phyloP scores from a whole-genome alignment of 2,329 filamentous ascomycete genomes.

The Didymella segeticola region DNA sequence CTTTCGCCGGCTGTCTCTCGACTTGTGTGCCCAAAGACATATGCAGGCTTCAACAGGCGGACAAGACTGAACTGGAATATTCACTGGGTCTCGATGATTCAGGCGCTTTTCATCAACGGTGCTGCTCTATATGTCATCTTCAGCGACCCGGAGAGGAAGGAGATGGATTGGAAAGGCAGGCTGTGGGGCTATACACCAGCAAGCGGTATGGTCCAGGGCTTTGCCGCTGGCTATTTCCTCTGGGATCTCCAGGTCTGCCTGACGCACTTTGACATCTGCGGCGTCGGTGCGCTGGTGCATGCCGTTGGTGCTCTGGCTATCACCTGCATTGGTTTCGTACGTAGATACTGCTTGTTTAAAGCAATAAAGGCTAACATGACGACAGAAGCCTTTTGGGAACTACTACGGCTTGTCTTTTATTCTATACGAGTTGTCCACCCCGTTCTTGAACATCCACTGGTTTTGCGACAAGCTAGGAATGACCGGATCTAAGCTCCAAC shows the following conservation, averaged over 20 bases:
- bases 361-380: constrained; percentile 17
- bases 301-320: constrained; percentile 75
- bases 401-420: constrained; percentile 83
- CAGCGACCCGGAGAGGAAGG: constrained; percentile 68
- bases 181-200: constrained; percentile 80
- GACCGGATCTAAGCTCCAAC: constrained; percentile 75
- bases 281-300: constrained; percentile 76
- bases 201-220: constrained; percentile 75
- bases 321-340: constrained; percentile 79
- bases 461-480: constrained; percentile 85
- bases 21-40: constrained; percentile 66
- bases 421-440: constrained; percentile 83
- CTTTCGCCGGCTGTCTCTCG: constrained; percentile 72
- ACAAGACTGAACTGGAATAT: constrained; percentile 83
- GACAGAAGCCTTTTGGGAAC: constrained; percentile 80
- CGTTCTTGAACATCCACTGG: constrained; percentile 88
- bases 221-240: constrained; percentile 81
- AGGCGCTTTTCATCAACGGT: constrained; percentile 73
- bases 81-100: constrained; percentile 82
- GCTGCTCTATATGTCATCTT: constrained; percentile 75
- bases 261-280: constrained; percentile 73
- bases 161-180: constrained; percentile 72
- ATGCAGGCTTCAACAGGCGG: constrained; percentile 65
- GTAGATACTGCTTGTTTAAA: constrained; percentile 38
- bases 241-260: constrained; percentile 79